These are phyloP conservation scores for Coniosporium apollinis DNA, from an alignment of 495 filamentous ascomycete species.

Conservation along the genomic window DNA sequence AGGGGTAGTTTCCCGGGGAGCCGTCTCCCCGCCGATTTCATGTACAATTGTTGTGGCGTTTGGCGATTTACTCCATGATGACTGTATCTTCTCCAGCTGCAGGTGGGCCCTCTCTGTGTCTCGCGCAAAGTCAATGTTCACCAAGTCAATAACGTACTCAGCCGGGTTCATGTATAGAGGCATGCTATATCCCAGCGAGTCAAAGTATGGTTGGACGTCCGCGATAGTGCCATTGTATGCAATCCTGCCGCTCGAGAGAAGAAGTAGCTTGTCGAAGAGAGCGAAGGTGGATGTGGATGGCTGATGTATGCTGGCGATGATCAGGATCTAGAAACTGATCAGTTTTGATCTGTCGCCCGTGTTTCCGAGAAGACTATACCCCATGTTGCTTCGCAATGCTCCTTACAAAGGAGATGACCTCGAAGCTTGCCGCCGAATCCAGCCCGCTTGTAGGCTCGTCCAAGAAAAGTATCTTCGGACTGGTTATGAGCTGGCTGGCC, in stretches of 20 bases:
- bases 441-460: constrained; percentile 72
- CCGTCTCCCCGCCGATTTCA: constrained; percentile 1
- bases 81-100: constrained; percentile 27
- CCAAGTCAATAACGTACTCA: constrained; percentile 56
- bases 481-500: constrained; percentile 62
- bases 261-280: constrained; percentile 61
- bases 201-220: constrained; percentile 39
- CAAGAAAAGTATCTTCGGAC: constrained; percentile 60
- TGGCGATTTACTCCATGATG: constrained; percentile 25
- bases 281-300: constrained; percentile 60
- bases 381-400: constrained; percentile 48
- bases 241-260: constrained; percentile 49
- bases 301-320: constrained; percentile 71
- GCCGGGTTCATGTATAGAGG: constrained; percentile 58
- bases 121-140: constrained; percentile 54
- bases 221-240: constrained; percentile 50
- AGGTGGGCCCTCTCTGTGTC: constrained; percentile 26
- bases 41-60: constrained; percentile 3
- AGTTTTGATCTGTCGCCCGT: too few species aligned
- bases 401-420: constrained; percentile 49
- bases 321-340: constrained; percentile 47
- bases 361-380: too few species aligned
- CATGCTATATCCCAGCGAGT: constrained; percentile 36
- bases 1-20: constrained; percentile 3
- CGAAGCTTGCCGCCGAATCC: constrained; percentile 51